Evolutionary conservation across 179 eudicot species (phyloP), one percentile per base, ranked within the genome.

Genomic region (Drosera spatulata): DNA sequence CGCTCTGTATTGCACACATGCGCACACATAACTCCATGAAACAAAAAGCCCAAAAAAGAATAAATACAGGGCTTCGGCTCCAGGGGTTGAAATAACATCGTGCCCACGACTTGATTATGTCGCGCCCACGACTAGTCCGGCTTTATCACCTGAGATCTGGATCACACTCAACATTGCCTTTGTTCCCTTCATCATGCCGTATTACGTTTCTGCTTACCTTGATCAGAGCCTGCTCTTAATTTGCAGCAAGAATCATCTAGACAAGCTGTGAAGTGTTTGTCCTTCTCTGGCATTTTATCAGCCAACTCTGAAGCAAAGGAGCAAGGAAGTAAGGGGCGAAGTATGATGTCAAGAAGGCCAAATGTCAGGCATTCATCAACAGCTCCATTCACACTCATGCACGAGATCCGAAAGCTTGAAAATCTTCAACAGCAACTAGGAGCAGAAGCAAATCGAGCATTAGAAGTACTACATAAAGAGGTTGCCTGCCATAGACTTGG

Each of bases 371-470:
- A 86, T 66, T 93, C 99, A 59, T 84, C 90, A 45, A 73, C 90
- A 40, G 96, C 93, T 62, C 99, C 99, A 45, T 93, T 93, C 77
- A 82, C 93, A 54, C 81, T 89, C 10, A 89, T 93, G 99, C 80
- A 88, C 67, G 99, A 88, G 80, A 93, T 93, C 53, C 68, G 81
- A 68, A 93, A 93, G 69, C 95, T 93, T 11, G 99, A 93, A 73
- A 96, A 93, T 48, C 91, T 93, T 10, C 99, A 93, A 55, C 93
- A 88, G 63, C 99, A 93, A 77, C 33, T 22, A 22, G 33, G 33
- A 22, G 33, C 33, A 22, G 33, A 22, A 22, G 33, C 33, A 22
- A 22, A 22, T 22, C 33, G 1, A 22, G 33, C 33, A 22, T 22
- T 22, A 22, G 1, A 22, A 22, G 33, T 22, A 22, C 33, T 22